Evolutionary conservation across 306 rosid species (phyloP), one percentile per base, ranked within the genome.

Genomic region (Lathyrus oleraceus): DNA sequence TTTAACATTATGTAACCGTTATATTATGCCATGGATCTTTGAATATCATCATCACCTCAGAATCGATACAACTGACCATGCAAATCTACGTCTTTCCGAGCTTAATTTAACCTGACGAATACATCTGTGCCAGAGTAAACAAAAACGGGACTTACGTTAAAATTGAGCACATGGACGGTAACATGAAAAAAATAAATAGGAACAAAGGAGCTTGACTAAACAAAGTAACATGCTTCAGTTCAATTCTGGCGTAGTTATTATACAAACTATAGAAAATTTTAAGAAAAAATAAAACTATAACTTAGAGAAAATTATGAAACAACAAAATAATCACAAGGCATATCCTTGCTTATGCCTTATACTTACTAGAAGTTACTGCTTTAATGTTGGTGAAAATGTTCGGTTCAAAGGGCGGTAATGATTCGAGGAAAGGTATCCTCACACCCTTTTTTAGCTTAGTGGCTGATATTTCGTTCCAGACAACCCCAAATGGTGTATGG

Each of bases 61-160:
- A 66, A 38, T 75, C 15, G 64, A 72, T 65, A 47, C 62, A 68
- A 40, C 45, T 47, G 72, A 40, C 69, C 76, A 15, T 67, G 61
- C 39, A 71, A 71, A 51, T 70, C 78, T 71, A 71, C 71, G 64
- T 65, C 81, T 49, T 49, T 69, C 79, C 49, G 77, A 48, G 70
- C 66, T 67, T 49, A 75, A 42, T 69, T 56, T 40, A 80, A 36
- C 45, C 80, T 51, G 47, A 59, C 19, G n/a, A 76, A 47, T 67
- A 44, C 21, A 71, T 75, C 90, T 86, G 88, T 76, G 67, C 5
- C 35, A 70, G 49, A 72, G 65, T 53, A 57, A 44, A 63, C 11
- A 61, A 15, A 20, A 16, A 61, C 65, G 42, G 40, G 48, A 47
- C 48, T 17, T 1, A 10, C 5, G 51, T 23, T 35, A 42, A 59